Percentiles rank a stretch among this genome's conserved stretches.
Conservation (phyloP, 352 stramenopile genomes). For the Elongisporangium undulatum region DNA sequence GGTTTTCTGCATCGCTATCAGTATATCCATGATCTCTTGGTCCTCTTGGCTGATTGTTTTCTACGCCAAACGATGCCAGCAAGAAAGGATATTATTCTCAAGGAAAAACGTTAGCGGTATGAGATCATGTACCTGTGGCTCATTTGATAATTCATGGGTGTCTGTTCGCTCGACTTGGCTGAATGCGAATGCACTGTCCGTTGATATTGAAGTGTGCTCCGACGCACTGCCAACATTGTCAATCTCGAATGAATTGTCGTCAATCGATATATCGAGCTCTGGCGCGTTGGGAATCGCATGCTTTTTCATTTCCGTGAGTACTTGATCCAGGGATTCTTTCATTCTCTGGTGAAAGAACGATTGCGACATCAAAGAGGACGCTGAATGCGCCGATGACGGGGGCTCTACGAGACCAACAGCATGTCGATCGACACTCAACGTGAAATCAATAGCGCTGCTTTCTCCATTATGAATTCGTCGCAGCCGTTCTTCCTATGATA, state of each 20-base stretch:
- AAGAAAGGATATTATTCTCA: background rate
- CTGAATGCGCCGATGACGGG: constrained; percentile 25
- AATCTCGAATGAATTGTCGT: constrained; percentile 7
- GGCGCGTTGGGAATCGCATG: constrained; percentile 3
- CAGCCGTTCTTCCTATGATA: constrained; percentile 58
- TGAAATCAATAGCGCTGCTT: constrained; percentile 34
- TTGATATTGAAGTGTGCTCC: constrained; percentile 33
- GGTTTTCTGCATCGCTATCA: constrained; percentile 46
- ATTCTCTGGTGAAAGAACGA: constrained; percentile 83
- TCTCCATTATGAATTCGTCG: constrained; percentile 50
- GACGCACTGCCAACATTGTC: constrained; percentile 21
- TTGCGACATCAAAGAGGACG: constrained; percentile 65
- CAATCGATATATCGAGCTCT: constrained; percentile 7
- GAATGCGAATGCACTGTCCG: constrained; percentile 44
- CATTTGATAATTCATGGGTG: constrained; percentile 13
- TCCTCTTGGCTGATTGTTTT: constrained; percentile 27
- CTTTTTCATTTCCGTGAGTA: constrained; percentile 44
- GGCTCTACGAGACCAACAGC: constrained; percentile 10
- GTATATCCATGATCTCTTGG: constrained; percentile 39
- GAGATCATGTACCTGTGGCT: constrained; percentile 5
- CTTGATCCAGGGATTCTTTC: constrained; percentile 48
- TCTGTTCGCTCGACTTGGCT: constrained; percentile 27
- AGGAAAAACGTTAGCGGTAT: background rate
- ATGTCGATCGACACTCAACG: constrained; percentile 53
- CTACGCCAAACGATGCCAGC: background rate